phyloP scores from a whole-genome alignment of 106 monocot species.

The Alisma plantagoaquatica region DNA sequence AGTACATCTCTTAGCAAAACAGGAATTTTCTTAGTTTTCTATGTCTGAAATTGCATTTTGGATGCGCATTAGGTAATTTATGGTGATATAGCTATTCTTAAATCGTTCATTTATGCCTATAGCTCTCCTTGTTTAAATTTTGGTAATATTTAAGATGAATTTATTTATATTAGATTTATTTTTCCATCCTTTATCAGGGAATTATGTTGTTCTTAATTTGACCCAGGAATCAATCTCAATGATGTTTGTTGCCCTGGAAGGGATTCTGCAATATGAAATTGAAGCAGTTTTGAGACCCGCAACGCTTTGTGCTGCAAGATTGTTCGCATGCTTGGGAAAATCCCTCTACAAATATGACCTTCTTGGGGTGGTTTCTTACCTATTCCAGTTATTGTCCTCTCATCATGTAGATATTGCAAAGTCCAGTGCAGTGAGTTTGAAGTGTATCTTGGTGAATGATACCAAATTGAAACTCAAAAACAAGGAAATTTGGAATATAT shows the following conservation, averaged over 20 bases:
- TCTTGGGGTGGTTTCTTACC: constrained; percentile 32
- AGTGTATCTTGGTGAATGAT: constrained; percentile 34
- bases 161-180: not conserved
- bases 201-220: too few species aligned
- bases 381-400: constrained; percentile 39
- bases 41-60: too few species aligned
- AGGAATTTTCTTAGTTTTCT: too few species aligned
- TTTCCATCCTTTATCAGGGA: too few species aligned
- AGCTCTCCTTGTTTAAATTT: too few species aligned
- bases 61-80: too few species aligned
- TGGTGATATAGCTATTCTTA: too few species aligned
- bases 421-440: constrained; percentile 45
- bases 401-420: constrained; percentile 11
- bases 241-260: constrained; percentile 60
- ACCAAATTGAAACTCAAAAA: constrained; percentile 15
- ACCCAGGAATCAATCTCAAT: constrained; percentile 71
- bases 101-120: too few species aligned
- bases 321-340: constrained; percentile 34
- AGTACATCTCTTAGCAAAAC: too few species aligned
- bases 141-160: not conserved
- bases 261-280: constrained; percentile 63
- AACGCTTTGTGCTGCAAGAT: constrained; percentile 28
- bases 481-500: constrained; percentile 40
- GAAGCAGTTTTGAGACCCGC: constrained; percentile 30
- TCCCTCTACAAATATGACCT: constrained; percentile 38